These are phyloP conservation scores for Globisporangium solare DNA, from an alignment of 352 stramenopile species.

Conservation along the genomic window DNA sequence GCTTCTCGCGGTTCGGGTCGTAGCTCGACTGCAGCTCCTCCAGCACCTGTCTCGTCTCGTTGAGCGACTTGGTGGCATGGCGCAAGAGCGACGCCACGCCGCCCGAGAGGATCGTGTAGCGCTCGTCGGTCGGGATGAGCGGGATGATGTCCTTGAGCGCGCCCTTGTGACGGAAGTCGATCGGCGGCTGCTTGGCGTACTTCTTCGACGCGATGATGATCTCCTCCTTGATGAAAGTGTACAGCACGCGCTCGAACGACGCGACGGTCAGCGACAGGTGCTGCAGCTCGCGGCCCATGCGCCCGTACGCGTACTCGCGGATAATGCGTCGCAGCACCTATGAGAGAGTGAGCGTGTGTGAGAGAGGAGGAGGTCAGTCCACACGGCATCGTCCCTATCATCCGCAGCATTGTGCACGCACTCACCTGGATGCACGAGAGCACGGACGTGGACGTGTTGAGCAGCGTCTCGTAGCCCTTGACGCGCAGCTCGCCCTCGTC, in stretches of 20 bases:
- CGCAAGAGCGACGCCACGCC: constrained; percentile 73
- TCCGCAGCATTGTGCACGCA: not conserved
- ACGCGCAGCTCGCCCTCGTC: constrained; percentile 71
- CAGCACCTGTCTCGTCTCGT: constrained; percentile 75
- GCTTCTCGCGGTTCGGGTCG: constrained; percentile 77
- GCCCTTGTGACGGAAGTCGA: constrained; percentile 77
- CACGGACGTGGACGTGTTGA: constrained; percentile 65
- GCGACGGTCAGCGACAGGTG: constrained; percentile 83
- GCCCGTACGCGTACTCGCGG: constrained; percentile 75
- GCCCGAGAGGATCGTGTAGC: constrained; percentile 78
- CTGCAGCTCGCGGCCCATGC: constrained; percentile 79
- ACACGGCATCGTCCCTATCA: not conserved
- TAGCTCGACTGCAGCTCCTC: constrained; percentile 80
- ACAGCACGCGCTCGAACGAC: constrained; percentile 80
- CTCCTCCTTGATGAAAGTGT: constrained; percentile 88
- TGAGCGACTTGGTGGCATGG: constrained; percentile 77
- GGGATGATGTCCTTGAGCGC: constrained; percentile 87
- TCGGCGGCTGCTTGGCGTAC: constrained; percentile 37
- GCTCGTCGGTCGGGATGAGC: constrained; percentile 75
- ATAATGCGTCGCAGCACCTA: constrained; percentile 80
- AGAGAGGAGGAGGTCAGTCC: not conserved
- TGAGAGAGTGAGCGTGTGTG: constrained; percentile 4
- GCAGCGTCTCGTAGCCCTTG: constrained; percentile 66
- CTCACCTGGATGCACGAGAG: constrained; percentile 62
- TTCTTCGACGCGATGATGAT: constrained; percentile 78